phyloP scores from a whole-genome alignment of 441 rosid species.

The Eruca vesicaria region DNA sequence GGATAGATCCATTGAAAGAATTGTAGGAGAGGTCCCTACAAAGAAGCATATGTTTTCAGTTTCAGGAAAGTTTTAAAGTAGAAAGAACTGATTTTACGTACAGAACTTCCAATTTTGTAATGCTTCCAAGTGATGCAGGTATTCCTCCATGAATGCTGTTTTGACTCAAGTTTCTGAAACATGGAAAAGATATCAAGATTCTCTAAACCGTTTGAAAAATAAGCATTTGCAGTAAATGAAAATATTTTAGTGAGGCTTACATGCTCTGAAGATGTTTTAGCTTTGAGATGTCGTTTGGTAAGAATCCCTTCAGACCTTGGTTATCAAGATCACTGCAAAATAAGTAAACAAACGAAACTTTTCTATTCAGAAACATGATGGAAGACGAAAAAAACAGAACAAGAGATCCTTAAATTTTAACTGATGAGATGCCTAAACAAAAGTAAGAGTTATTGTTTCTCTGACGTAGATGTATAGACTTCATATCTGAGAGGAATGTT shows the following conservation, averaged over 20 bases:
- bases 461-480: not conserved
- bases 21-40: conserved; percentile 93
- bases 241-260: conserved; percentile 59
- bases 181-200: conserved; percentile 4
- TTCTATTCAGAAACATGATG: not conserved
- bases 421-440: not conserved
- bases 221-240: not conserved
- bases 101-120: conserved; percentile 67
- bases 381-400: conserved; percentile 5
- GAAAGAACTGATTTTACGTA: conserved; percentile 43
- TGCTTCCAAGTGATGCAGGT: conserved; percentile 76
- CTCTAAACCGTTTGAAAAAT: not conserved
- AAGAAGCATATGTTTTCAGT: conserved; percentile 12
- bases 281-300: conserved; percentile 71
- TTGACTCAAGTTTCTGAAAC: conserved; percentile 81
- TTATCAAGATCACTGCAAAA: conserved; percentile 72
- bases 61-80: not conserved
- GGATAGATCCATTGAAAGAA: conserved; percentile 78
- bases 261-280: conserved; percentile 80
- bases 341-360: not conserved
- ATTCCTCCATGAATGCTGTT: conserved; percentile 78
- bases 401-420: not conserved
- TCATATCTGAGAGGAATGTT: not conserved
- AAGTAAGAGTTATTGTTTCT: not conserved
- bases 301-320: conserved; percentile 85